Base-by-base conservation (phyloP, 2,329 filamentous ascomycete genomes). In the Epichloe typhina region DNA sequence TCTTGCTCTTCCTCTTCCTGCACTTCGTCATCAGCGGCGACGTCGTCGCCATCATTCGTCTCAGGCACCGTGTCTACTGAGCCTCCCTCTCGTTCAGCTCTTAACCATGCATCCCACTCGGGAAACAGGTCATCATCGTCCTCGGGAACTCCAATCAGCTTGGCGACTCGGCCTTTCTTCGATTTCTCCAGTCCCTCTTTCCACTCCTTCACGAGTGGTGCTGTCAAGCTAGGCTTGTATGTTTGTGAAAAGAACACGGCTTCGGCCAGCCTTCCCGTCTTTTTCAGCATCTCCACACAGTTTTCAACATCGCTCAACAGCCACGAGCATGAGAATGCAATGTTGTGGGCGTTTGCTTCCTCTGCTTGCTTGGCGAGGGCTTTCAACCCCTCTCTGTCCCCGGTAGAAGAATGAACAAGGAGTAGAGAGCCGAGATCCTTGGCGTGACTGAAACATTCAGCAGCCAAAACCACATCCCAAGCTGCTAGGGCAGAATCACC, bases 191-290 rank as follows among this genome's bases (percentile, higher is more conserved):
- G 68, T 35, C 73, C 79, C 54, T 82, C 77, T 70, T 95, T 96
- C 93, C 91, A 98, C 54, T 79, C 70, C 53, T 75, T 74, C 5
- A 87, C 88, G 1, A 89, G 74, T 1, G 73, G 76, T 1, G 76
- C 70, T 13, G 88, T 80, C 31, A 83, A 67, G 55, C 84, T 90
- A 0, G 93, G 93, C 72, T 90, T 93, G 70, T 97, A 98, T 3
- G 91, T 98, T 69, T 97, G 91, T 4, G 88, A 82, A 65, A 97
- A 95, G 31, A 98, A 75, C 0, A 89, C 89, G 0, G 93, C 87
- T 69, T 98, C 93, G 0, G 90, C 84, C 37, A 83, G 70, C 44
- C 93, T 79, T 57, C 83, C 83, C 0, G 91, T 96, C 66, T 83
- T 82, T 46, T 80, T 75, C 11, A 98, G 78, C 6, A 94, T 76